Evolutionary conservation across 2,329 filamentous ascomycete genomes (phyloP).

Genomic region (Fusarium sp.): DNA sequence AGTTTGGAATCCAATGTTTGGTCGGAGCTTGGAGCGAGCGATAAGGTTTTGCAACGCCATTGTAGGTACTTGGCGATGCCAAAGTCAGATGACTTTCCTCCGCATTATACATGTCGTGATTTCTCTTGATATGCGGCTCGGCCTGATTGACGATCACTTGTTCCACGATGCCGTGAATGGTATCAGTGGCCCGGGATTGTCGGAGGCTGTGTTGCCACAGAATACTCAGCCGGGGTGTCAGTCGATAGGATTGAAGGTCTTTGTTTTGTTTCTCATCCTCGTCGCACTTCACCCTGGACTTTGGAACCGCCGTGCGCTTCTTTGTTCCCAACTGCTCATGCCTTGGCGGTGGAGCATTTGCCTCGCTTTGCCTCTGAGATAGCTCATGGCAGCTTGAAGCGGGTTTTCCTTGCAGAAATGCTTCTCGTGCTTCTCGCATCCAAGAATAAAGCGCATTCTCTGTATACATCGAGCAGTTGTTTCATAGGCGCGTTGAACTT

Average conservation of each 20-base stretch:
- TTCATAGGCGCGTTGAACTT: too few species aligned
- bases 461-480: too few species aligned
- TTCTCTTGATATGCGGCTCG: not conserved
- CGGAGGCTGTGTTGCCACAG: not conserved
- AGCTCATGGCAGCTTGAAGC: not conserved
- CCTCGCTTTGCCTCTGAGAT: not conserved
- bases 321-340: too few species aligned
- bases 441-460: not conserved
- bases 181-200: too few species aligned
- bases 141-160: too few species aligned
- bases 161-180: not conserved
- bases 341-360: too few species aligned
- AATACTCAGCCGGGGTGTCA: not conserved
- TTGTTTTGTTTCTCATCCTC: not conserved
- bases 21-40: not conserved
- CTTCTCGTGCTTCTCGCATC: not conserved
- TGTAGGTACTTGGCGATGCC: not conserved
- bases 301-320: too few species aligned
- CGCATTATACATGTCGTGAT: accelerated
- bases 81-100: not conserved
- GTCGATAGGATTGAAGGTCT: not conserved
- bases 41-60: not conserved
- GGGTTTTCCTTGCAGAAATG: not conserved
- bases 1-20: not conserved
- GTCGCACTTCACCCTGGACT: too few species aligned